These are phyloP conservation scores for Bolboschoenoplectus hybrid DNA, from an alignment of 202 grass and related monocot species.

Conservation along the genomic window DNA sequence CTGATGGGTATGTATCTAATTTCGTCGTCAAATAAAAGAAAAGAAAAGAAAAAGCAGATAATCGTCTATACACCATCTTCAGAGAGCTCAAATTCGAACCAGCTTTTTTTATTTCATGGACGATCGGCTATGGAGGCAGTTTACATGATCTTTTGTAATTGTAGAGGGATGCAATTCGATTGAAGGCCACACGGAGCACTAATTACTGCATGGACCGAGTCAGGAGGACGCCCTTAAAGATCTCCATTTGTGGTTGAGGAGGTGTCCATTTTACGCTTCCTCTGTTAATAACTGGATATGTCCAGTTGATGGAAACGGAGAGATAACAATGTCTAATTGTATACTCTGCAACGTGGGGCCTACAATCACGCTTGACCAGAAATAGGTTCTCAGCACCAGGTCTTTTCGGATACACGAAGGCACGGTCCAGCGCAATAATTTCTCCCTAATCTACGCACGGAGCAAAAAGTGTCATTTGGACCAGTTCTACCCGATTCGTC, in stretches of 20 bases:
- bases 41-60: background rate
- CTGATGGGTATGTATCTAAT: too few relatives aligned
- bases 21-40: too few relatives aligned
- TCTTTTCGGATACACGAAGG: background rate
- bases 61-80: background rate
- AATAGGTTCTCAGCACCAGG: conserved; percentile 3
- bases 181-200: background rate
- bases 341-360: conserved; percentile 15
- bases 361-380: background rate
- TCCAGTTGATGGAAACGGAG: background rate
- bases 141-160: background rate
- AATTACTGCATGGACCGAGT: conserved; percentile 31
- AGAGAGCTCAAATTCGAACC: background rate
- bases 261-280: background rate
- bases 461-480: conserved; percentile 38
- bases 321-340: background rate
- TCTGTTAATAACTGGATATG: background rate
- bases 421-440: conserved; percentile 17
- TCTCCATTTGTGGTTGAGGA: background rate
- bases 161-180: background rate
- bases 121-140: background rate
- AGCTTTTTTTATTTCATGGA: background rate
- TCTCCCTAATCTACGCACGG: background rate
- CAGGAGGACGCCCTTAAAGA: too few relatives aligned
- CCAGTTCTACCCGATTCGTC: conserved; percentile 52